These are phyloP conservation scores for Ophiostoma angusticollis DNA, from an alignment of 2,329 filamentous ascomycete species.

Conservation along the genomic window DNA sequence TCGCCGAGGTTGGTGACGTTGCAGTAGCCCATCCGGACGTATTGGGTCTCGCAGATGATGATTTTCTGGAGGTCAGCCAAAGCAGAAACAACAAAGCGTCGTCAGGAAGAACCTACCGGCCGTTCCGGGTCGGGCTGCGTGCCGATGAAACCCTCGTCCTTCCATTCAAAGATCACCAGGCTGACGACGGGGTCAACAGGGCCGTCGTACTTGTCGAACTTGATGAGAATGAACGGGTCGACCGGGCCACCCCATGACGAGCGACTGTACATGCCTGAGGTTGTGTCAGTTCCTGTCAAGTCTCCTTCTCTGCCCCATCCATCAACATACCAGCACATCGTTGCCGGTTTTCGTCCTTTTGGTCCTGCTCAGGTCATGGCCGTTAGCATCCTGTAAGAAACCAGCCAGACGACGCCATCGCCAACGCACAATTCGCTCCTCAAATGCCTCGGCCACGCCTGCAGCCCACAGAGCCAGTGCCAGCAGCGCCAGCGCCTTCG, in stretches of 20 bases:
- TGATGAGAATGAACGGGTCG: conserved; percentile 79
- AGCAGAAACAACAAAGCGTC: neutral
- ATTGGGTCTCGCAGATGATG: conserved; percentile 61
- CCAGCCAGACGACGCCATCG: neutral
- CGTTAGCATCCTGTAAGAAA: neutral
- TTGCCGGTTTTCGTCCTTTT: conserved; percentile 64
- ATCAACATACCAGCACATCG: conserved; percentile 51
- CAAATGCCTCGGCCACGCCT: conserved; percentile 32
- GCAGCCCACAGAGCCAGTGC: conserved; percentile 41
- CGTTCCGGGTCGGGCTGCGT: conserved; percentile 41
- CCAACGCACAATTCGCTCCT: conserved; percentile 41
- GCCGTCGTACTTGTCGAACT: conserved; percentile 51
- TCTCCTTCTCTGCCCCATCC: neutral
- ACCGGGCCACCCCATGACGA: conserved; percentile 77
- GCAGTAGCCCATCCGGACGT: conserved; percentile 58
- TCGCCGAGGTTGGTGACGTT: conserved; percentile 65
- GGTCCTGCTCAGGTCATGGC: conserved; percentile 40
- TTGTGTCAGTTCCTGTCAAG: conserved; percentile 4
- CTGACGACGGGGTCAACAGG: conserved; percentile 65
- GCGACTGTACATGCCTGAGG: conserved; percentile 80
- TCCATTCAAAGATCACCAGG: conserved; percentile 89
- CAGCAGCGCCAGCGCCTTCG: conserved; percentile 33
- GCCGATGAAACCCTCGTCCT: conserved; percentile 68
- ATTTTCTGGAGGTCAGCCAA: conserved; percentile 23
- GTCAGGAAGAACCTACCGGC: conserved; percentile 1